Evolutionary conservation across 345 rosid genomes (phyloP).

Genomic region (Trapa incisa): DNA sequence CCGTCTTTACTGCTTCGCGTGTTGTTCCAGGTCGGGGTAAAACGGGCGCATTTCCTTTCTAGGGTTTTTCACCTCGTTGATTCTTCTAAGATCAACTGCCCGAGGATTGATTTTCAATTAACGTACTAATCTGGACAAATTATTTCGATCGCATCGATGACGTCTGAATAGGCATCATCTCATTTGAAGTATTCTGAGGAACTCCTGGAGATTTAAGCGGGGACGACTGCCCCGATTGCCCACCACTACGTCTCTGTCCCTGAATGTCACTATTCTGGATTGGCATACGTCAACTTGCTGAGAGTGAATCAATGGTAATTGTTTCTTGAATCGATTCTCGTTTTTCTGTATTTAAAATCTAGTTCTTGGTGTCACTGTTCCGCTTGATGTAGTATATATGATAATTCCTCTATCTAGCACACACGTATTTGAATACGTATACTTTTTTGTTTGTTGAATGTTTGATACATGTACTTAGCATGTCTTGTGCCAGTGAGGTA

Average conservation of each 20-base stretch:
- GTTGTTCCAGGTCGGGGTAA: neutral
- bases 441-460: neutral
- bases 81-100: neutral
- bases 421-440: neutral
- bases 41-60: neutral
- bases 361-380: neutral
- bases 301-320: constrained; percentile 6
- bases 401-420: neutral
- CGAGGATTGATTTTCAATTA: neutral
- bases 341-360: neutral
- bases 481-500: neutral
- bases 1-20: neutral
- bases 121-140: neutral
- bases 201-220: neutral
- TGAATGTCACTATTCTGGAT: constrained; percentile 7
- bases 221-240: neutral
- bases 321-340: neutral
- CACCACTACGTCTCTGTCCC: neutral
- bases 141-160: neutral
- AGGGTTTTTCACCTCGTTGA: neutral
- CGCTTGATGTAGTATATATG: neutral
- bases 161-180: neutral
- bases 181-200: neutral
- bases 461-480: neutral
- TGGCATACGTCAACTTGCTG: constrained; percentile 6